Percentiles rank a stretch among this genome's conserved stretches.
These are phyloP conservation scores for Medicago arabica DNA, from an alignment of 306 rosid genomes.

Conservation along the genomic window DNA sequence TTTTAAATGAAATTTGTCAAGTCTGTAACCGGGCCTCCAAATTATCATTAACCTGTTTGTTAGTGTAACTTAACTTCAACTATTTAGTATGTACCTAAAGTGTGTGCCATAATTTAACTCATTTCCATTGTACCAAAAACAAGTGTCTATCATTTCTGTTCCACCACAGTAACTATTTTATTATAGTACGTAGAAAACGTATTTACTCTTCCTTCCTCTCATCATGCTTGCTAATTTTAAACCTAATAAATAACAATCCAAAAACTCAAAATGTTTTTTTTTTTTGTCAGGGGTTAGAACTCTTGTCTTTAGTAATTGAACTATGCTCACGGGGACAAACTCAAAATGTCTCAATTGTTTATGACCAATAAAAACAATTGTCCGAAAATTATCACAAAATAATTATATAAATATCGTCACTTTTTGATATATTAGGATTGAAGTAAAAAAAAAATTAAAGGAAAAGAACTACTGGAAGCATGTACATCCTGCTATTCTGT, in stretches of 20 bases:
- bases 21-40: too few relatives aligned
- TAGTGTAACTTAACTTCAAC: slow-evolving; percentile 17
- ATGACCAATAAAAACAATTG: too few relatives aligned
- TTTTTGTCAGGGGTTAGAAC: too few relatives aligned
- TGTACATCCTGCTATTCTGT: neutral
- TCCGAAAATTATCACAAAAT: too few relatives aligned
- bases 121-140: slow-evolving; percentile 9
- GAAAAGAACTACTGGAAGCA: neutral
- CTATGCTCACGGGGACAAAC: too few relatives aligned
- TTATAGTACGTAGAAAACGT: slow-evolving; percentile 9
- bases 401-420: too few relatives aligned
- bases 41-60: too few relatives aligned
- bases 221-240: neutral
- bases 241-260: neutral
- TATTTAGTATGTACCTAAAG: slow-evolving; percentile 32
- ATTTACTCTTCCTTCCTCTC: neutral
- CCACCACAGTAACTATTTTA: slow-evolving; percentile 33
- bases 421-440: neutral
- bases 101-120: slow-evolving; percentile 7
- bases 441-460: neutral
- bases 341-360: too few relatives aligned
- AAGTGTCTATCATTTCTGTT: slow-evolving; percentile 42
- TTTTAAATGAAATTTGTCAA: too few relatives aligned
- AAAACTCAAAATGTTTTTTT: neutral
- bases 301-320: too few relatives aligned